Evolutionary conservation across 179 eudicot species (phyloP).

Genomic region (Amaranthus tricolor): DNA sequence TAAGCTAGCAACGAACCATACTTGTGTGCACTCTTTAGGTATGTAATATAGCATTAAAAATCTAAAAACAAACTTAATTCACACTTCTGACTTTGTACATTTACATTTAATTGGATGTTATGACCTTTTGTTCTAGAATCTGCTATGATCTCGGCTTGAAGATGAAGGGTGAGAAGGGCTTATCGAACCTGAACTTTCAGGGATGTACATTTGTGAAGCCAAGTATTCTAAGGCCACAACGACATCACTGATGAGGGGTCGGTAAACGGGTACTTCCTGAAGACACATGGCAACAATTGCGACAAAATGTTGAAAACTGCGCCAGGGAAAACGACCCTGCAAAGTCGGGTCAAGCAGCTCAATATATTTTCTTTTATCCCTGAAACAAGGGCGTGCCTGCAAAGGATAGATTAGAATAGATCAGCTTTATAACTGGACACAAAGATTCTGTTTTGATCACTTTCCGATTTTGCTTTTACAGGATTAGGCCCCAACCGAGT

Average conservation of each 20-base stretch:
- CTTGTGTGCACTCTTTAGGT: background rate
- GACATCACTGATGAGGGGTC: constrained; percentile 59
- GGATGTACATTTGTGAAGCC: constrained; percentile 42
- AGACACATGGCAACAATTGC: constrained; percentile 64
- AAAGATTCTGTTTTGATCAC: background rate
- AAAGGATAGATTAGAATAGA: constrained; percentile 1
- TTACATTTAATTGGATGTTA: constrained; percentile 3
- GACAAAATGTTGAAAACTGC: constrained; percentile 47
- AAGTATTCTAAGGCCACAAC: constrained; percentile 56
- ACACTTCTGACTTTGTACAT: constrained; percentile 28
- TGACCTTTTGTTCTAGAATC: constrained; percentile 20
- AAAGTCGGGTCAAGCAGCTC: constrained; percentile 54
- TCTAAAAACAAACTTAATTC: background rate
- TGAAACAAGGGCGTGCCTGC: constrained; percentile 50
- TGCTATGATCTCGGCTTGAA: constrained; percentile 27
- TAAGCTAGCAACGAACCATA: no score
- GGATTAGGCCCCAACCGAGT: no score
- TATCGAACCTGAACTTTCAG: constrained; percentile 26
- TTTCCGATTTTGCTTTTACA: no score
- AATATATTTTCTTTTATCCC: constrained; percentile 41
- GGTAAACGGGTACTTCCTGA: constrained; percentile 50
- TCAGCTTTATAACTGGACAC: background rate
- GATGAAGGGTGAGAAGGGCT: constrained; percentile 22
- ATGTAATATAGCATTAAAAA: constrained; percentile 4
- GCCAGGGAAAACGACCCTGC: constrained; percentile 38